Evolutionary conservation across 345 rosid species (phyloP).

Genomic region (Populus euphratica): DNA sequence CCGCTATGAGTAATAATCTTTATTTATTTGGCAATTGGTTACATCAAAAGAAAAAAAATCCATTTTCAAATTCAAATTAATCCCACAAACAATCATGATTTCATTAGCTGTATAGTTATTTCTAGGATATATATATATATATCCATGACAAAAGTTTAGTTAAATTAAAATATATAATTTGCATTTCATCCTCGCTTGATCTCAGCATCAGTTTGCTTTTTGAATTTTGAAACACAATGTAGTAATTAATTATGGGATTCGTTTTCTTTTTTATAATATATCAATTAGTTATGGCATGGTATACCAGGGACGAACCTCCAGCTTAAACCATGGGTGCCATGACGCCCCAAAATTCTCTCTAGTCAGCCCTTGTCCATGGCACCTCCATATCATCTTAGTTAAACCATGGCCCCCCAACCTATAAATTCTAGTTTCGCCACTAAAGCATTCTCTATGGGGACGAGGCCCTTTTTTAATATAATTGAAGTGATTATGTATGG

Average conservation of each 20-base stretch:
- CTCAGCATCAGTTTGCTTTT: not conserved
- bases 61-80: not conserved
- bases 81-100: not conserved
- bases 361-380: too few relatives aligned
- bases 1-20: not conserved
- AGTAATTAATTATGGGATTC: not conserved
- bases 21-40: not conserved
- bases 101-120: not conserved
- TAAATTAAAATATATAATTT: not conserved
- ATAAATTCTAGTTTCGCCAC: too few relatives aligned
- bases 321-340: too few relatives aligned
- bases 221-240: not conserved
- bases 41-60: not conserved
- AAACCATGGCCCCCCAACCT: too few relatives aligned
- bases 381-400: too few relatives aligned
- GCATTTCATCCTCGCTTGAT: not conserved
- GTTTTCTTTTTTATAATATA: not conserved
- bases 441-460: too few relatives aligned
- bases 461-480: too few relatives aligned
- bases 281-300: too few relatives aligned
- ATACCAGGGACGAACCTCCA: too few relatives aligned
- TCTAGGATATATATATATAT: not conserved
- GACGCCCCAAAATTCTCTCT: too few relatives aligned
- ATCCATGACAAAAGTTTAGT: not conserved
- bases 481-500: too few relatives aligned